A percentile compares a stretch with the other conserved stretches of the same genome.
These are phyloP conservation scores for Xylaria grammica DNA, from an alignment of 495 filamentous ascomycete genomes.

Conservation along the genomic window DNA sequence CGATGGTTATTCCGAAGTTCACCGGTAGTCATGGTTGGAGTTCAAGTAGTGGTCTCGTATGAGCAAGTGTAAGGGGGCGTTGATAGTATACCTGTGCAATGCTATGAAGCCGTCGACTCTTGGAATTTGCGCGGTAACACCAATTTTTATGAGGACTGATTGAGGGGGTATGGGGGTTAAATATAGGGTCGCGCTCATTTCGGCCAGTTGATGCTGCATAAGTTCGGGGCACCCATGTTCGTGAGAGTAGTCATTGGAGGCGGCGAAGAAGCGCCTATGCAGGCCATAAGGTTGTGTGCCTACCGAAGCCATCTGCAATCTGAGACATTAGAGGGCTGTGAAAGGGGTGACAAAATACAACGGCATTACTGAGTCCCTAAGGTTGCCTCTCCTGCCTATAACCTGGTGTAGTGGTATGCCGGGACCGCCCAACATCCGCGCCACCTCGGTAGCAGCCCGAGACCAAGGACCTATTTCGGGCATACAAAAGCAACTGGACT, in stretches of 20 bases:
- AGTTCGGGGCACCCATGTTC: constrained; percentile 8
- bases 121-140: background rate
- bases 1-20: background rate
- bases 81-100: background rate
- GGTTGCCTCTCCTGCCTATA: background rate
- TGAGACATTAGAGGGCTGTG: constrained; percentile 6
- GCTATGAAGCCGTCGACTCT: background rate
- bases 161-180: background rate
- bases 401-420: background rate
- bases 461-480: background rate
- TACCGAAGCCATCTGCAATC: constrained; percentile 2
- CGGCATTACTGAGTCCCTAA: background rate
- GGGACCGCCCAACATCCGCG: constrained; percentile 7
- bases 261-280: background rate
- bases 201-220: background rate
- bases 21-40: constrained; percentile 3
- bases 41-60: background rate
- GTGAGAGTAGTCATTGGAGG: background rate
- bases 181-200: background rate
- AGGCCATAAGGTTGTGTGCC: background rate
- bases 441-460: background rate
- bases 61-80: background rate
- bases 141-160: constrained; percentile 6
- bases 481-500: constrained; percentile 6
- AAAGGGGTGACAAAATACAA: background rate